Percentiles rank a stretch among this genome's conserved stretches.
Conservation (phyloP, 495 filamentous ascomycete genomes). For the Neurospora sp. region DNA sequence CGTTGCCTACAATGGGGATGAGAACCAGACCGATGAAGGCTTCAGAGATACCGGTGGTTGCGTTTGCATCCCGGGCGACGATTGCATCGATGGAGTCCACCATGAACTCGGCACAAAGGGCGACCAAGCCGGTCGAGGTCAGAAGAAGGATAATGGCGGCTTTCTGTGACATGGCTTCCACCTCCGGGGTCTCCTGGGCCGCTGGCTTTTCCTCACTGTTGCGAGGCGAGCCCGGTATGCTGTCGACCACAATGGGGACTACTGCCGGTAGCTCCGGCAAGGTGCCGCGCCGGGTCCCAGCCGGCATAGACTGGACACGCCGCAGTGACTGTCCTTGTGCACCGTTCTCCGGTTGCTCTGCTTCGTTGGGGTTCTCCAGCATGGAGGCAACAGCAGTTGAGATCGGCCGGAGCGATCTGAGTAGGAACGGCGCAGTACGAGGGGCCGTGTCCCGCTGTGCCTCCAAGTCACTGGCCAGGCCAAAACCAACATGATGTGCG, state of each 20-base stretch:
- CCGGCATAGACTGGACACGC: constrained; percentile 19
- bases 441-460: background rate
- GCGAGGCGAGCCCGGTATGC: background rate
- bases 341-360: background rate
- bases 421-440: constrained; percentile 29
- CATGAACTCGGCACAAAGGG: constrained; percentile 75
- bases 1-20: constrained; percentile 80
- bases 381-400: constrained; percentile 44
- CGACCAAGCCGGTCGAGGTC: constrained; percentile 66
- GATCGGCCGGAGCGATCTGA: constrained; percentile 46
- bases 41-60: constrained; percentile 49
- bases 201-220: background rate
- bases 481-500: constrained; percentile 26
- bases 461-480: constrained; percentile 14
- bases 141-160: constrained; percentile 61
- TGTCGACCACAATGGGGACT: constrained; percentile 7
- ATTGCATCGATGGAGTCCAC: constrained; percentile 65
- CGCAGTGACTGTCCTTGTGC: constrained; percentile 31
- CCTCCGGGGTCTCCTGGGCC: constrained; percentile 15
- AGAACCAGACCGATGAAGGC: constrained; percentile 79
- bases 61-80: constrained; percentile 25
- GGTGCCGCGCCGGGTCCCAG: constrained; percentile 23
- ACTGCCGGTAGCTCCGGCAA: constrained; percentile 14
- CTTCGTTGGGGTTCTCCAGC: background rate
- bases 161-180: constrained; percentile 51